Conservation (phyloP, 2,329 filamentous ascomycete genomes). For the Helotiales sp. region DNA sequence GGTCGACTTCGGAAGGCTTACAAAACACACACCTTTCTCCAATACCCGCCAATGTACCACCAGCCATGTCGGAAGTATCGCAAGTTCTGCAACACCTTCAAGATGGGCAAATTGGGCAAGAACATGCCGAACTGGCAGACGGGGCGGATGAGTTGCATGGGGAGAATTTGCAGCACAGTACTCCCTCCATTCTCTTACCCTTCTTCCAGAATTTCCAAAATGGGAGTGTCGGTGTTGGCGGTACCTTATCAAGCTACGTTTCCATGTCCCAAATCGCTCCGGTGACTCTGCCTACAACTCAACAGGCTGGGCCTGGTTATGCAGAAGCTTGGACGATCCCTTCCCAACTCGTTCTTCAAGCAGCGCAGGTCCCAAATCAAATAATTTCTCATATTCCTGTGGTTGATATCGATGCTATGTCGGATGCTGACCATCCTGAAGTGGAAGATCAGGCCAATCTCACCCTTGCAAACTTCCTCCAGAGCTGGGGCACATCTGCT, state of each 20-base stretch:
- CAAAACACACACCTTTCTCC: conserved; percentile 10
- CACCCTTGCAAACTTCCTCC: conserved; percentile 55
- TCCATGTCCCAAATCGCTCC: conserved; percentile 16
- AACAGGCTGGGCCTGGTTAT: background rate
- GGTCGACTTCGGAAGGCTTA: background rate
- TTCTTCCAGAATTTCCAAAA: conserved; percentile 11
- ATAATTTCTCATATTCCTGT: conserved; percentile 18
- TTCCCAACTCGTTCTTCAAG: background rate
- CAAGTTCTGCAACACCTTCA: conserved; percentile 42
- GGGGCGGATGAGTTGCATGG: conserved; percentile 31
- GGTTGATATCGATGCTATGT: conserved; percentile 24
- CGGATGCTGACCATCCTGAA: conserved; percentile 40
- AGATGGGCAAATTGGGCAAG: conserved; percentile 40
- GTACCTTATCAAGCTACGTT: conserved; percentile 23
- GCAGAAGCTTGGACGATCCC: background rate
- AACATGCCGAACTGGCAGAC: conserved; percentile 33
- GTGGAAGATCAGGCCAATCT: conserved; percentile 51
- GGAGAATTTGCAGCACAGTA: conserved; percentile 37
- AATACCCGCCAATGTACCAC: conserved; percentile 29
- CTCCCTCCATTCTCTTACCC: conserved; percentile 35
- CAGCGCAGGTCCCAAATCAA: background rate
- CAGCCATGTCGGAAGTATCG: conserved; percentile 39
- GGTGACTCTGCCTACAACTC: background rate
- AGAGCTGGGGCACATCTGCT: conserved; percentile 48
- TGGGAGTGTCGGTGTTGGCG: conserved; percentile 9